These are phyloP conservation scores for Penicillium sp. DNA, from an alignment of 2,329 filamentous ascomycete species.

Conservation along the genomic window DNA sequence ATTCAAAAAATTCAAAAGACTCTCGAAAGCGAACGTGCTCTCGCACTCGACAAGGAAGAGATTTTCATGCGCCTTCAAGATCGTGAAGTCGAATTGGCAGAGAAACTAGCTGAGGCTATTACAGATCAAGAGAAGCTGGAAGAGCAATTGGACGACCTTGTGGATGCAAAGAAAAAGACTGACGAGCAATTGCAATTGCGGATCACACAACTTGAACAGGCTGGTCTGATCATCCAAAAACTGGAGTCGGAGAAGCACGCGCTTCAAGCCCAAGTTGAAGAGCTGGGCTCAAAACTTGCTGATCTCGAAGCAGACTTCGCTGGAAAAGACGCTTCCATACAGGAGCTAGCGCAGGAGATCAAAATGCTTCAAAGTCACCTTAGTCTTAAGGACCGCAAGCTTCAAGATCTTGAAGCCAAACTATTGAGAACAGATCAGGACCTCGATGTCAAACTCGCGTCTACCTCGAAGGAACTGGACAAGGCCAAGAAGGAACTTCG, in stretches of 20 bases:
- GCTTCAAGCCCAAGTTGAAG: slow-evolving; percentile 59
- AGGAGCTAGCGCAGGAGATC: slow-evolving; percentile 72
- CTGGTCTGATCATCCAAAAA: slow-evolving; percentile 75
- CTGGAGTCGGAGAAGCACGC: slow-evolving; percentile 81
- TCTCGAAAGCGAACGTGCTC: slow-evolving; percentile 88
- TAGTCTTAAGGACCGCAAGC: slow-evolving; percentile 79
- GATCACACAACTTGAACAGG: slow-evolving; percentile 81
- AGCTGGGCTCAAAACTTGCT: slow-evolving; percentile 64
- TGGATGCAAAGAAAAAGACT: slow-evolving; percentile 81
- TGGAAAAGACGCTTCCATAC: slow-evolving; percentile 69
- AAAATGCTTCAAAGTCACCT: slow-evolving; percentile 89
- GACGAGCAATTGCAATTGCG: slow-evolving; percentile 78
- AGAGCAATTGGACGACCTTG: slow-evolving; percentile 82
- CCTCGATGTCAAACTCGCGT: slow-evolving; percentile 74
- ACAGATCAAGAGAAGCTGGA: slow-evolving; percentile 92
- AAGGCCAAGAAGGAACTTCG: slow-evolving; percentile 66
- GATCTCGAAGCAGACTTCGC: slow-evolving; percentile 66
- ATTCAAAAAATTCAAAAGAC: slow-evolving; percentile 87
- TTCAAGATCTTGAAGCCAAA: slow-evolving; percentile 78
- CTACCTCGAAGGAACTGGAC: slow-evolving; percentile 72
- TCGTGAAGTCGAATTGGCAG: slow-evolving; percentile 84
- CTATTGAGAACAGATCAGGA: slow-evolving; percentile 83
- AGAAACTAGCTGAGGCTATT: slow-evolving; percentile 85
- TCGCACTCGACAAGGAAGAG: slow-evolving; percentile 95
- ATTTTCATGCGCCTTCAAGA: slow-evolving; percentile 95